Evolutionary conservation across 2,329 filamentous ascomycete genomes (phyloP), one percentile per base, ranked within the genome.

Genomic region (Anthostomella pinea): DNA sequence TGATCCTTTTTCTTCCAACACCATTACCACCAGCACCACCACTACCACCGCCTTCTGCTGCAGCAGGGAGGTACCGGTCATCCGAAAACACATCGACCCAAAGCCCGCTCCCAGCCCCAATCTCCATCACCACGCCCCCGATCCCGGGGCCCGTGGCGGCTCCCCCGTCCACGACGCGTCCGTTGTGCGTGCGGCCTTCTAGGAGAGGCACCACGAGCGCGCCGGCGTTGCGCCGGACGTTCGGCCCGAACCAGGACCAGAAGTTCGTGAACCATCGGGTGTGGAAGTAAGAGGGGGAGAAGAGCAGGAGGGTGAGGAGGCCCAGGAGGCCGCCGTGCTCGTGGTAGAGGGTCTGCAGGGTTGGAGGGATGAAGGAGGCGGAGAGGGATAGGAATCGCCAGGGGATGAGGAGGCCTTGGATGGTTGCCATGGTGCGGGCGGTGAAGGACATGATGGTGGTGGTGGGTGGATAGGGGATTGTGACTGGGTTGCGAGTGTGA

Each of bases 91-190:
- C 57, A 22, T 72, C 66, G 4, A 77, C 69, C 79, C 78, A 83
- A 56, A 79, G 66, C 3, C 80, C 81, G 2, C 61, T 68, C 3
- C 77, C 81, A 2, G 81, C 72, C 3, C 81, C 81, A 35, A 84
- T 68, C 59, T 85, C 81, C 27, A 83, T 56, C 5, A 81, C 72
- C 2, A 71, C 63, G 3, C 79, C 77, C 1, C 53, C 51, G 7
- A 78, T 60, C 3, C 67, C 67, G 38, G 60, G 52, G 37, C 56
- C 52, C 14, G 54, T 58, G 49, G 49, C 24, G 52, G 52, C 10
- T 56, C 57, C 0, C n/a, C n/a, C n/a, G n/a, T 60, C 56, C 5
- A 64, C 42, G 23, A 67, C 49, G 5, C 29, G 41, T 5, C 72
- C 75, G 10, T 48, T 47, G 8, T 38, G 38, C 4, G 70, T 62